phyloP scores from a whole-genome alignment of 192 early-diverging fungal genomes.

The Obelidium mucronatum region DNA sequence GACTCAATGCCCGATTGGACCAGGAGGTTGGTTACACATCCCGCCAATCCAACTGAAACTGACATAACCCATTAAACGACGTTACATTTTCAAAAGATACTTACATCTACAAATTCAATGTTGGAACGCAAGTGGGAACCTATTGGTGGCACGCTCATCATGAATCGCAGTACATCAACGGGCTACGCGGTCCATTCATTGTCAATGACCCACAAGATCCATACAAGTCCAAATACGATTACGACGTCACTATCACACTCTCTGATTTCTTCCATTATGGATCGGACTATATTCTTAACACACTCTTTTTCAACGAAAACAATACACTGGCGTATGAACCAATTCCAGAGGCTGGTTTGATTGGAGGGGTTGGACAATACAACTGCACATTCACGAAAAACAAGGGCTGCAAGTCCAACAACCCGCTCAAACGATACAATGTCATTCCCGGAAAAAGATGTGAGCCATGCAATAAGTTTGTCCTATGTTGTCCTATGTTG shows the following conservation, averaged over 20 bases:
- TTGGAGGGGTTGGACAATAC: constrained; percentile 45
- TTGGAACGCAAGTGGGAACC: constrained; percentile 74
- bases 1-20: constrained; percentile 25
- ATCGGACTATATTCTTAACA: constrained; percentile 59
- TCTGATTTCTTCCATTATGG: constrained; percentile 67
- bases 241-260: constrained; percentile 61
- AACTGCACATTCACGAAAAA: neutral
- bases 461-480: constrained; percentile 35
- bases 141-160: constrained; percentile 69
- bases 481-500: too few species aligned
- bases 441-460: constrained; percentile 45
- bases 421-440: constrained; percentile 33
- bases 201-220: constrained; percentile 63
- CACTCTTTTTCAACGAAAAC: constrained; percentile 52
- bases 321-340: constrained; percentile 54
- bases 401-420: neutral
- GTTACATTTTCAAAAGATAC: neutral
- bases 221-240: constrained; percentile 57
- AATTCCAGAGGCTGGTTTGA: constrained; percentile 72
- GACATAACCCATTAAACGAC: neutral
- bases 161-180: constrained; percentile 58
- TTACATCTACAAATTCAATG: constrained; percentile 73
- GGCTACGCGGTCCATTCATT: constrained; percentile 74
- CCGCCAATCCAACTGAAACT: too few species aligned
- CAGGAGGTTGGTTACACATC: neutral